phyloP scores from a whole-genome alignment of 371 early-diverging fungal species.

The Mortierella polycephala region DNA sequence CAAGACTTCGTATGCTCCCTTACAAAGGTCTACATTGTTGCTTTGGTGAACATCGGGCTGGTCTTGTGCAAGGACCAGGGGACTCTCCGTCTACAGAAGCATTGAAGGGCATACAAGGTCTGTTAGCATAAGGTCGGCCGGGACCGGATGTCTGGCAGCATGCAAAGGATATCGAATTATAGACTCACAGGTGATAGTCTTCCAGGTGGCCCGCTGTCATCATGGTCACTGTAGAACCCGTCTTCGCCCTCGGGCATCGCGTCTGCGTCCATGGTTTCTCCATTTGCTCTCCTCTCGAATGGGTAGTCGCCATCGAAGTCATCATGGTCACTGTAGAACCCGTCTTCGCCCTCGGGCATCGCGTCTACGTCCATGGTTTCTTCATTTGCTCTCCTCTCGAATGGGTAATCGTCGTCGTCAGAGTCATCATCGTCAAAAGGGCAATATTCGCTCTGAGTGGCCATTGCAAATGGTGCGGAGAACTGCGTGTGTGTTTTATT shows the following conservation, averaged over 20 bases:
- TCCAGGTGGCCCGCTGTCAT: not conserved
- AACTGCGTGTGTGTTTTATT: not conserved
- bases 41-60: too few species aligned
- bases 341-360: conserved; percentile 3
- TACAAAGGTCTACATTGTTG: not conserved
- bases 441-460: not conserved
- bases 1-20: not conserved
- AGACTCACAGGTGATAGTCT: conserved; percentile 1
- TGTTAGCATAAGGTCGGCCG: not conserved
- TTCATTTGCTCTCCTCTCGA: not conserved
- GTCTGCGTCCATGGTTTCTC: too few species aligned
- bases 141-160: not conserved
- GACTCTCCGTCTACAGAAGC: not conserved
- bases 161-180: not conserved
- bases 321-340: not conserved
- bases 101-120: not conserved
- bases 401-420: not conserved
- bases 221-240: not conserved
- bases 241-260: conserved; percentile 4
- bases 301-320: not conserved
- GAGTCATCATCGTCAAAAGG: too few species aligned
- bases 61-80: not conserved
- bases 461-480: not conserved
- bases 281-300: not conserved
- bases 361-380: too few species aligned